These are phyloP conservation scores for Phascolomyces articulosus DNA, from an alignment of 371 early-diverging fungal genomes.

Conservation along the genomic window DNA sequence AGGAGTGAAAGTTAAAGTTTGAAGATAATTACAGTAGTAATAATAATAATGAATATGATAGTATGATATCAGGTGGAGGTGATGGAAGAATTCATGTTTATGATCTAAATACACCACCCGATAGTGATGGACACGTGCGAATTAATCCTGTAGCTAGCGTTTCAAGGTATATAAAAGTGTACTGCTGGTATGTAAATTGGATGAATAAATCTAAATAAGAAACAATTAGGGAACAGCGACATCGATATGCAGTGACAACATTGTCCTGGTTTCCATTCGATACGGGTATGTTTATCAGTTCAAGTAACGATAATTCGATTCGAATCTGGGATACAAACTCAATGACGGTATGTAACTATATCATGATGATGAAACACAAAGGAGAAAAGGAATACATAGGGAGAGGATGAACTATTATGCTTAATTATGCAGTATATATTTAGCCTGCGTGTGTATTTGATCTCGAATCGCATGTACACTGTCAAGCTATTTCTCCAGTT, in stretches of 20 bases:
- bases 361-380: not conserved
- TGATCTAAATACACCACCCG: slow-evolving; percentile 59
- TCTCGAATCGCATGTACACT: slow-evolving; percentile 65
- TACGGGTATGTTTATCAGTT: slow-evolving; percentile 84
- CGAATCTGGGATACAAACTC: slow-evolving; percentile 87
- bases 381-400: not conserved
- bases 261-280: slow-evolving; percentile 88
- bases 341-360: slow-evolving; percentile 74
- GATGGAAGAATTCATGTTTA: slow-evolving; percentile 72
- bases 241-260: slow-evolving; percentile 71
- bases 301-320: slow-evolving; percentile 79
- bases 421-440: too few relatives aligned
- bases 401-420: too few relatives aligned
- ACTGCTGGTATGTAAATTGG: not conserved
- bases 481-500: slow-evolving; percentile 74
- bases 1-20: not conserved
- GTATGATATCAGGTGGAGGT: slow-evolving; percentile 71
- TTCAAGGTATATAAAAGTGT: slow-evolving; percentile 35
- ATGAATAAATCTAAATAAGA: not conserved
- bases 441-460: slow-evolving; percentile 70
- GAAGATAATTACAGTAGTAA: too few relatives aligned
- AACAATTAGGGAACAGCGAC: slow-evolving; percentile 47
- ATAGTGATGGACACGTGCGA: slow-evolving; percentile 28
- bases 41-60: slow-evolving; percentile 16
- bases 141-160: slow-evolving; percentile 51